phyloP scores from a whole-genome alignment of 495 filamentous ascomycete species.

The Talaromyces liani region DNA sequence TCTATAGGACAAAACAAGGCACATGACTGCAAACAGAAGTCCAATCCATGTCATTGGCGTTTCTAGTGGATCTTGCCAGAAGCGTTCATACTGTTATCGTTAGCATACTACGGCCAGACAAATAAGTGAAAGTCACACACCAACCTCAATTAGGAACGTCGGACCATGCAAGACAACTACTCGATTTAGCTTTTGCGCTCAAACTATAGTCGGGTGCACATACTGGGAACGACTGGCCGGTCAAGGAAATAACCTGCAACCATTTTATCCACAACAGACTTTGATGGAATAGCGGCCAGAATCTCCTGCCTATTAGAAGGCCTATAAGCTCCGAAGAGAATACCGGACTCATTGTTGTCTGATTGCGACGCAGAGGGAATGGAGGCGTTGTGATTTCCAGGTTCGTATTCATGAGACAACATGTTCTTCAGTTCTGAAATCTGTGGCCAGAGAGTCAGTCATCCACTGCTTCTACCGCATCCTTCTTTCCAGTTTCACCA shows the following conservation, averaged over 20 bases:
- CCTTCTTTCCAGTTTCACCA: not conserved
- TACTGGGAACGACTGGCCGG: constrained; percentile 16
- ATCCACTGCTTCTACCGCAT: not conserved
- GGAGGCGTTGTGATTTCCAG: constrained; percentile 10
- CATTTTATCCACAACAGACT: constrained; percentile 23
- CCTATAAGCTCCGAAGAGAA: constrained; percentile 26
- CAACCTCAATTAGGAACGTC: constrained; percentile 15
- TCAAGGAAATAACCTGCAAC: constrained; percentile 15
- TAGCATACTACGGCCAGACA: constrained; percentile 1
- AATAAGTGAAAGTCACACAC: constrained; percentile 1
- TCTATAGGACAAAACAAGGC: constrained; percentile 8
- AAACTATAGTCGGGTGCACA: constrained; percentile 7
- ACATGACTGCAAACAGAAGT: constrained; percentile 24
- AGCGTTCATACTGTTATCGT: constrained; percentile 21
- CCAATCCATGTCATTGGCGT: constrained; percentile 22
- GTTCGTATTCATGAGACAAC: constrained; percentile 48
- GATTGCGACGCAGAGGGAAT: constrained; percentile 9
- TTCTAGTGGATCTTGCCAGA: constrained; percentile 20
- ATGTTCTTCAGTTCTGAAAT: constrained; percentile 80
- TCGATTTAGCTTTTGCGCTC: not conserved
- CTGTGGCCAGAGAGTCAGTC: constrained; percentile 27
- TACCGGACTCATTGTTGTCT: not conserved
- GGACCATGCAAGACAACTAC: constrained; percentile 18
- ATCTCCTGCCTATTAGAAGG: constrained; percentile 26
- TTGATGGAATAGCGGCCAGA: constrained; percentile 24